phyloP scores from a whole-genome alignment of 2,329 filamentous ascomycete species.

The Ophiostoma pallidulum region DNA sequence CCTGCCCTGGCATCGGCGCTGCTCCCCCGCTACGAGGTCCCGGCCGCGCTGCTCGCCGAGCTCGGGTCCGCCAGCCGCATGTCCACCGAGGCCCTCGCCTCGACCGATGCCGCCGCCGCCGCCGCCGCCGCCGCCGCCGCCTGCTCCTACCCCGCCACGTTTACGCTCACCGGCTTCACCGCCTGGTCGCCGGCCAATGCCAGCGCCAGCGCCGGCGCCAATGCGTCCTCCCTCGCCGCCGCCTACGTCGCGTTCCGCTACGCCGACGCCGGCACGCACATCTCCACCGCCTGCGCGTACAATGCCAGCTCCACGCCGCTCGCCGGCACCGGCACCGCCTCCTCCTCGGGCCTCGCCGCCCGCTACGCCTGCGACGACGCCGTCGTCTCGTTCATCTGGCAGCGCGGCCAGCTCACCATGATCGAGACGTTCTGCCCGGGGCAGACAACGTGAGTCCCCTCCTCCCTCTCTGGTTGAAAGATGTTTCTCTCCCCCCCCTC shows the following conservation, averaged over 20 bases:
- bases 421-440: conserved; percentile 36
- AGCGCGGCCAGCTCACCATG: conserved; percentile 29
- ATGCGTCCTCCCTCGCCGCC: conserved; percentile 21
- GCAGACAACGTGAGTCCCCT: conserved; percentile 3
- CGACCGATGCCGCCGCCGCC: neutral
- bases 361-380: conserved; percentile 35
- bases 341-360: conserved; percentile 29
- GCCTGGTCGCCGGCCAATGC: conserved; percentile 24
- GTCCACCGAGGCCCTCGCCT: no score
- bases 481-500: neutral
- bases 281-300: conserved; percentile 33
- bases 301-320: conserved; percentile 33
- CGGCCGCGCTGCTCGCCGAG: conserved; percentile 6
- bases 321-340: conserved; percentile 21
- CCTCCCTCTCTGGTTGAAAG: neutral
- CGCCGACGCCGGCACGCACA: conserved; percentile 29
- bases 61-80: neutral
- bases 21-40: conserved; percentile 7
- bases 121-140: neutral
- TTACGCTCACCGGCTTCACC: conserved; percentile 30
- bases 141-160: conserved; percentile 23
- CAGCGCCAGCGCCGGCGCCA: no score
- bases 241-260: conserved; percentile 31
- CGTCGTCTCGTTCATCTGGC: conserved; percentile 35
- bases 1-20: no score